Base-by-base conservation (phyloP, 495 filamentous ascomycete genomes). In the Penicilliopsis zonata region DNA sequence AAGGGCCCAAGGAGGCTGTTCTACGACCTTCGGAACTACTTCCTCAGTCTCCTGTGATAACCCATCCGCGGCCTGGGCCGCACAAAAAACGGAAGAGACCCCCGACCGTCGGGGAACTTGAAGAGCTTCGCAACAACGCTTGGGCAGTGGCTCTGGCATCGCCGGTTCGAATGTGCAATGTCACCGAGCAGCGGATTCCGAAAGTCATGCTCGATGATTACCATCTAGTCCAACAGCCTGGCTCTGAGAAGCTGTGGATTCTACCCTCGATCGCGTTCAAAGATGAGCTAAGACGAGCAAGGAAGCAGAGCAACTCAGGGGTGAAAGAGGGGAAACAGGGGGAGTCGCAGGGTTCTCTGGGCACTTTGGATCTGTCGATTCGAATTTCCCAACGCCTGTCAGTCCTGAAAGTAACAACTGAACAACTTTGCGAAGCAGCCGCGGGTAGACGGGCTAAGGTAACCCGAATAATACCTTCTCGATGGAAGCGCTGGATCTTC, bases 151-250 rank as follows among this genome's bases (percentile, higher is more conserved):
- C 78, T 8, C 68, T 94, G 5, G 80, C 78, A 10, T 74, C 71
- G 0, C 74, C 77, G 0, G 23, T 72, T 10, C 74, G 86, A 18
- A 46, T 51, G 38, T 92, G 83, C 49, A 20, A 52, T 2, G 23
- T 73, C n/a, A 80, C 82, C 5, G 47, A 45, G 0, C 43, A 48
- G 1, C 44, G 65, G 2, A 43, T 88, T 1, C 86, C 86, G 0
- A 57, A 39, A 3, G 70, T 59, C 35, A 72, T 93, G 33, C 55
- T 86, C 9, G 68, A 76, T 19, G 61, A 69, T 17, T 80, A 82
- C 46, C 63, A 62, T 6, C 28, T 83, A 6, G 47, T 75, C 1
- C 42, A 53, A 12, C 68, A 77, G 23, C 78, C 80, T 5, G 50
- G 68, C 32, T 70, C 68, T 3, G 59, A 50, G 0, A 44, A 53